A percentile compares a stretch with the other conserved stretches of the same genome.
These are phyloP conservation scores for Leptographium galeiforme DNA, from an alignment of 2,329 filamentous ascomycete genomes.

Conservation along the genomic window DNA sequence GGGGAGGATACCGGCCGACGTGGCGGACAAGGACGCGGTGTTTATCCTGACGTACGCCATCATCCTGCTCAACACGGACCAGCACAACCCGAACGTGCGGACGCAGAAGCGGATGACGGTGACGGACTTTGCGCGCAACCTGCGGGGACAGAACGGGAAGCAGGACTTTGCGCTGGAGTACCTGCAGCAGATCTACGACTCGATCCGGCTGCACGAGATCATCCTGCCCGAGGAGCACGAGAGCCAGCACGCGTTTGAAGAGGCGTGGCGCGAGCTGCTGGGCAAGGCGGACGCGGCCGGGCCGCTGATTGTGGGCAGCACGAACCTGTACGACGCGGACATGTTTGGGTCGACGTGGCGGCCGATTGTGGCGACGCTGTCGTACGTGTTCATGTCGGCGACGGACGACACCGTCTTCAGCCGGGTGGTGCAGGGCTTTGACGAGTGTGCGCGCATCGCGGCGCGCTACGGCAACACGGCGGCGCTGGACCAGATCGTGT, in stretches of 20 bases:
- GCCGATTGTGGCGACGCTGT: conserved; percentile 84
- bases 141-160: conserved; percentile 79
- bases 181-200: conserved; percentile 74
- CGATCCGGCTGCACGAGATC: conserved; percentile 87
- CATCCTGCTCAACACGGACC: conserved; percentile 94
- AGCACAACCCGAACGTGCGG: conserved; percentile 86
- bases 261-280: conserved; percentile 90
- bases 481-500: conserved; percentile 84
- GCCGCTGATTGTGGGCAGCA: conserved; percentile 65
- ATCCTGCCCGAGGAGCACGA: conserved; percentile 96
- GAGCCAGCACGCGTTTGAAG: conserved; percentile 91
- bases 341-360: conserved; percentile 97
- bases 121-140: conserved; percentile 70
- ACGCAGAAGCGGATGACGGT: conserved; percentile 69
- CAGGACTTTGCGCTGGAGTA: conserved; percentile 77
- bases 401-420: conserved; percentile 93
- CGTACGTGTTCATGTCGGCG: conserved; percentile 98
- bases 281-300: conserved; percentile 69
- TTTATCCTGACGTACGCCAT: conserved; percentile 91
- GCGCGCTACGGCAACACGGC: conserved; percentile 71
- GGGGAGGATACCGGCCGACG: conserved; percentile 54
- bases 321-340: conserved; percentile 90
- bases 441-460: conserved; percentile 89
- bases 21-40: conserved; percentile 75
- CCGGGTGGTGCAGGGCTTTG: conserved; percentile 84